A percentile compares a stretch with the other conserved stretches of the same genome.
Conservation (phyloP, 2,329 filamentous ascomycete genomes). For the Calonectria pteridis region DNA sequence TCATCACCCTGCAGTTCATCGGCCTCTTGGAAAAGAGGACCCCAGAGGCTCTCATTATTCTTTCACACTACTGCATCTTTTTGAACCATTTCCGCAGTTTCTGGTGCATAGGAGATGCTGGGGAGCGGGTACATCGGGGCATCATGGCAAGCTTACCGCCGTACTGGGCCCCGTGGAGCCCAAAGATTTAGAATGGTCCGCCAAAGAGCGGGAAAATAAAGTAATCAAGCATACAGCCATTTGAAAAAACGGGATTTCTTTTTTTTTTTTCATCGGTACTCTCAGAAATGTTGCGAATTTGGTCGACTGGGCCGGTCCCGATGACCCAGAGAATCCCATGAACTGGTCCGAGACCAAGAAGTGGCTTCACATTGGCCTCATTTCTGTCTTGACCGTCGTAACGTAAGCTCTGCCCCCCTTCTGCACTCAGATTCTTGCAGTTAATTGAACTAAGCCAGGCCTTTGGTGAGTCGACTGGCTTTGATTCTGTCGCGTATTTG, state of each 20-base stretch:
- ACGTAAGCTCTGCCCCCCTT: conserved; percentile 33
- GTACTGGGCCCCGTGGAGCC: too few species aligned
- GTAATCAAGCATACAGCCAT: too few species aligned
- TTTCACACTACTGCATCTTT: not conserved
- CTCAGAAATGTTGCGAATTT: not conserved
- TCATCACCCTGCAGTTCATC: not conserved
- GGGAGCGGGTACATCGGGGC: too few species aligned
- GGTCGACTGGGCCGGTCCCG: conserved; percentile 36
- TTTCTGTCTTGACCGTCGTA: conserved; percentile 46
- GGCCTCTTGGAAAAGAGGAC: not conserved
- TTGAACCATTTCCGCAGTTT: not conserved
- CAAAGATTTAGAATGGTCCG: too few species aligned
- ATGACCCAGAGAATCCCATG: conserved; percentile 72
- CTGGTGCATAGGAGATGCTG: not conserved
- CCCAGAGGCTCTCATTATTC: not conserved
- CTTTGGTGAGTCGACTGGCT: conserved; percentile 31
- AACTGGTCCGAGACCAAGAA: conserved; percentile 71
- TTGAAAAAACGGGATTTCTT: too few species aligned
- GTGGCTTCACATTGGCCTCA: conserved; percentile 48
- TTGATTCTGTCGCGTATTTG: too few species aligned
- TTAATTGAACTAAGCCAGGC: conserved; percentile 37
- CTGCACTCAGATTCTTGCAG: not conserved
- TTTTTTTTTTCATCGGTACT: too few species aligned
- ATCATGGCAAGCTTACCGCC: too few species aligned
- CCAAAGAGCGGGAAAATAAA: too few species aligned